Evolutionary conservation across 163 green algal genomes (phyloP).

Genomic region (Coccomyxa subellipsoidea): DNA sequence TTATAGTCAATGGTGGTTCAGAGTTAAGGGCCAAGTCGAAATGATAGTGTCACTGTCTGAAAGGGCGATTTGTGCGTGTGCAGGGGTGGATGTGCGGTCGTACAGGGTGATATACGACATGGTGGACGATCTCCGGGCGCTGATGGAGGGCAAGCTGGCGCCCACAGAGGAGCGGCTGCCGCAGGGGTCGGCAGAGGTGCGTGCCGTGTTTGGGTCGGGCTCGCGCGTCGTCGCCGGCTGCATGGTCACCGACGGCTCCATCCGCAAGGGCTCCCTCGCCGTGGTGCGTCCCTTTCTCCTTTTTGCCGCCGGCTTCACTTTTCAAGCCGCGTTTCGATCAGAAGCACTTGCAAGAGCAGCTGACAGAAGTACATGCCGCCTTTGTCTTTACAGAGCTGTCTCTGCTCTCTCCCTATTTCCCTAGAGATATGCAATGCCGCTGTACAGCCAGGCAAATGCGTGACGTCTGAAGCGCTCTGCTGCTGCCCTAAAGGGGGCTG

Average conservation of each 20-base stretch:
- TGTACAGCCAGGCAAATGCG: too few relatives aligned
- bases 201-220: conserved; percentile 90
- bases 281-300: conserved; percentile 32
- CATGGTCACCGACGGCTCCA: conserved; percentile 70
- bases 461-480: too few relatives aligned
- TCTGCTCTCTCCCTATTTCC: too few relatives aligned
- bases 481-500: too few relatives aligned
- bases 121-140: conserved; percentile 89
- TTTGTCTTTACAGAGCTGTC: too few relatives aligned
- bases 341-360: too few relatives aligned
- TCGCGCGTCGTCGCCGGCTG: conserved; percentile 71
- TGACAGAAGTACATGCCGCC: too few relatives aligned
- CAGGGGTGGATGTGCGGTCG: conserved; percentile 53
- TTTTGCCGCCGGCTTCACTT: neutral
- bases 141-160: conserved; percentile 66
- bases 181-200: conserved; percentile 66
- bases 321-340: too few relatives aligned
- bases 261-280: conserved; percentile 49
- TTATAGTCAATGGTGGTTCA: too few relatives aligned
- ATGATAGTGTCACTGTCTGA: neutral
- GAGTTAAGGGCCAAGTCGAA: neutral
- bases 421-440: too few relatives aligned
- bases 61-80: neutral
- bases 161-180: conserved; percentile 68
- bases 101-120: conserved; percentile 98